Base-by-base conservation (phyloP, 164 flowering plant species). In the Taxillus chinensis region DNA sequence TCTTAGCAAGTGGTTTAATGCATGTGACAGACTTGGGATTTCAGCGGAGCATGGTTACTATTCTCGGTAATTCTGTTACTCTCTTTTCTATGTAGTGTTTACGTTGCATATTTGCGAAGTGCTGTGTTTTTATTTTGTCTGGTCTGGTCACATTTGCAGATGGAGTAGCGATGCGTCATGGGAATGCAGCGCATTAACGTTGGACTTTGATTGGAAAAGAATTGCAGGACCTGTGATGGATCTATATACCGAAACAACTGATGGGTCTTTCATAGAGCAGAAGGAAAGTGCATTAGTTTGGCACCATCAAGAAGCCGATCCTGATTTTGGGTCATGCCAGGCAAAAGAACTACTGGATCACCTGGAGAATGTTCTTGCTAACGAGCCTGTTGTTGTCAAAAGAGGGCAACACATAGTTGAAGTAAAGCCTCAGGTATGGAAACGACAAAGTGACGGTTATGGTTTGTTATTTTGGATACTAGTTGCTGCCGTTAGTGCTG, bases 31-130 rank as follows among this genome's bases (percentile, higher is more conserved):
- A 40, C 62, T 80, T 41, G 84, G 84, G 2, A 43, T 80, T 17
- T 63, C 84, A 7, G 82, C 82, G 1, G 84, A 80, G 54, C 84
- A 80, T 63, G 82, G 84, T 57, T 80, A 66, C 62, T 78, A 75
- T 39, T 71, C 62, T 3, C 60, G 78, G 81, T 77, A 69, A 9
- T 12, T 2, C 10, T 27, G 27, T 39, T 4, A 13, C 3, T 38
- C 7, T 41, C 12, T 39, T 40, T 5, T 60, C 17, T 53, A 5
- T 5, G 1, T 17, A 53, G 27, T 27, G 27, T 27, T 27, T 27
- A 27, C 27, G 27, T 27, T 27, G 27, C 27, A 27, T 27, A 27
- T 27, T 53, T 53, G 15, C 15, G 0, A 17, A 53, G 3, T 14
- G 27, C 7, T 38, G 7, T 10, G 39, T 0, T 15, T 56, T 8